Percentiles rank a stretch among this genome's conserved stretches.
phyloP scores from a whole-genome alignment of 345 rosid genomes.

The Citrus cavaleriei region DNA sequence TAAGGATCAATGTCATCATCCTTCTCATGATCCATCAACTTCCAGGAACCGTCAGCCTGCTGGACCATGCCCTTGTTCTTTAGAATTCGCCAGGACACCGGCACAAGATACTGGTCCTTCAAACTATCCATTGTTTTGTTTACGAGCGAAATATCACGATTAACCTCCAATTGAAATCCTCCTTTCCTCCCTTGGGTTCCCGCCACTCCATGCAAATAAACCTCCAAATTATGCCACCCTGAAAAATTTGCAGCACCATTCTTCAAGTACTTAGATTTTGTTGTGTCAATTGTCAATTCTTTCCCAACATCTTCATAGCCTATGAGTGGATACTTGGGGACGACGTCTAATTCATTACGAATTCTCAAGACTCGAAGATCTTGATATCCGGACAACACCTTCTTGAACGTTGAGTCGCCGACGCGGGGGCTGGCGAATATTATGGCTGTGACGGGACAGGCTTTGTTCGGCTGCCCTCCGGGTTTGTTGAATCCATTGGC shows the following conservation, averaged over 20 bases:
- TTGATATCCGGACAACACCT: conserved; percentile 34
- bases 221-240: conserved; percentile 61
- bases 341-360: conserved; percentile 49
- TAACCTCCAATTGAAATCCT: conserved; percentile 52
- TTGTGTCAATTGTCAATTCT: conserved; percentile 58
- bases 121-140: conserved; percentile 53
- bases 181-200: conserved; percentile 61
- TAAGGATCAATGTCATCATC: conserved; percentile 22
- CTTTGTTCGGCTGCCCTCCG: conserved; percentile 14
- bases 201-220: conserved; percentile 74
- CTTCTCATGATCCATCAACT: conserved; percentile 59
- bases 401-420: conserved; percentile 47
- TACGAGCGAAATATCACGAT: conserved; percentile 53
- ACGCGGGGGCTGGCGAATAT: conserved; percentile 70
- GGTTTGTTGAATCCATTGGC: conserved; percentile 53
- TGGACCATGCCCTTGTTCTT: conserved; percentile 77
- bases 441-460: conserved; percentile 51
- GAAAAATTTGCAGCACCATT: conserved; percentile 41
- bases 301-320: conserved; percentile 68
- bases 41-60: conserved; percentile 72
- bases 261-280: conserved; percentile 57
- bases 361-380: conserved; percentile 49
- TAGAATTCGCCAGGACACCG: conserved; percentile 49
- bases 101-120: conserved; percentile 58
- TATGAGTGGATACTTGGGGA: conserved; percentile 60